Percentiles rank a stretch among this genome's conserved stretches.
Evolutionary conservation across 257 asterid species (phyloP).

Genomic region (Solanum medicagineum): DNA sequence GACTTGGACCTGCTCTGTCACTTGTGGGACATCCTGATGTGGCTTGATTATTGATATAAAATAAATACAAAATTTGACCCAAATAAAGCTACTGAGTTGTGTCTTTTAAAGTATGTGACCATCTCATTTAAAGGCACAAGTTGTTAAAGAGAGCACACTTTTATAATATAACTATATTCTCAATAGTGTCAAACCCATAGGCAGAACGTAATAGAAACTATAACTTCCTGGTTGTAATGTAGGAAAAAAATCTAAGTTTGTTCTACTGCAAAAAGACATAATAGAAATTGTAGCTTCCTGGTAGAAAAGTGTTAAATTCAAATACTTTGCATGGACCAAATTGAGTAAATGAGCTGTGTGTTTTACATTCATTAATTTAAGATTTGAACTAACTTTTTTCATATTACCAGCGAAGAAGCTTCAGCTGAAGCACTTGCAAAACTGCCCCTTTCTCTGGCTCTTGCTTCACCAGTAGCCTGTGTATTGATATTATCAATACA

Average conservation of each 20-base stretch:
- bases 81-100: background rate
- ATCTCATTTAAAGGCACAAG: background rate
- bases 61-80: too few relatives aligned
- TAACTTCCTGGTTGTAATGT: background rate
- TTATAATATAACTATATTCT: background rate
- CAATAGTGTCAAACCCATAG: background rate
- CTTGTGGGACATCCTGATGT: too few relatives aligned
- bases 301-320: constrained; percentile 21
- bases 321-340: constrained; percentile 16
- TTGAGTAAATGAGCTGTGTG: constrained; percentile 26
- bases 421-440: too few relatives aligned
- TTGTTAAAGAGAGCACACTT: background rate
- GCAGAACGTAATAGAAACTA: too few relatives aligned
- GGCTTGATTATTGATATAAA: too few relatives aligned
- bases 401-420: too few relatives aligned
- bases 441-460: too few relatives aligned
- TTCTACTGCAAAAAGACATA: constrained; percentile 25
- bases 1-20: too few relatives aligned
- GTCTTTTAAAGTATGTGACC: background rate
- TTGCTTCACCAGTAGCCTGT: too few relatives aligned
- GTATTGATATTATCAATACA: too few relatives aligned
- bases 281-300: constrained; percentile 20
- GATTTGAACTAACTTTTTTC: constrained; percentile 17
- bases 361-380: constrained; percentile 9
- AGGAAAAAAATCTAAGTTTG: constrained; percentile 10